A percentile compares a stretch with the other conserved stretches of the same genome.
Evolutionary conservation across 2,329 filamentous ascomycete species (phyloP).

Genomic region (Aureobasidium sp.): DNA sequence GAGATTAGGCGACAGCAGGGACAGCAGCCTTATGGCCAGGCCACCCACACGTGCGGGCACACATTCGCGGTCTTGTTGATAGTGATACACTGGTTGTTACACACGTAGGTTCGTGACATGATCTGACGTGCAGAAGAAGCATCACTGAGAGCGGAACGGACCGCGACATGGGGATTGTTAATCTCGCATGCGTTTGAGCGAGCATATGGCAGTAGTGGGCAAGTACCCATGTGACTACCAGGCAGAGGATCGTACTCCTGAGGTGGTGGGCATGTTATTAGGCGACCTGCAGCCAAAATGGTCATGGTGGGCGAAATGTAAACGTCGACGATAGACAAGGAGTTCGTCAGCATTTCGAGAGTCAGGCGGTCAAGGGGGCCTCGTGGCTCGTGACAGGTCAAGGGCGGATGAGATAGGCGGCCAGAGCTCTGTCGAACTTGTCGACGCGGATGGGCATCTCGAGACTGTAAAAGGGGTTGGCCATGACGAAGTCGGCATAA

Average conservation of each 20-base stretch:
- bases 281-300: neutral
- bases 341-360: neutral
- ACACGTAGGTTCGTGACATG: neutral
- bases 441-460: conserved; percentile 97
- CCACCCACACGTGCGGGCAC: neutral
- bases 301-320: neutral
- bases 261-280: neutral
- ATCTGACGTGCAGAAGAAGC: neutral
- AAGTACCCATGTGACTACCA: neutral
- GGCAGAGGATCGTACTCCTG: neutral
- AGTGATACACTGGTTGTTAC: conserved; percentile 10
- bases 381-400: conserved; percentile 12
- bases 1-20: conserved; percentile 5
- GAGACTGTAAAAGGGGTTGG: conserved; percentile 96
- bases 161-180: neutral
- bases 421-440: conserved; percentile 70
- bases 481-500: conserved; percentile 97
- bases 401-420: conserved; percentile 29
- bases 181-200: neutral
- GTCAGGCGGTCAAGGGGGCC: neutral
- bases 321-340: neutral
- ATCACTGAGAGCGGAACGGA: neutral
- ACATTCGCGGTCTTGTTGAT: neutral
- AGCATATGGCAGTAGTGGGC: neutral
- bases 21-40: conserved; percentile 3